A percentile compares a stretch with the other conserved stretches of the same genome.
phyloP scores from a whole-genome alignment of 108 stramenopile species.

The Parietichytrium sp. region DNA sequence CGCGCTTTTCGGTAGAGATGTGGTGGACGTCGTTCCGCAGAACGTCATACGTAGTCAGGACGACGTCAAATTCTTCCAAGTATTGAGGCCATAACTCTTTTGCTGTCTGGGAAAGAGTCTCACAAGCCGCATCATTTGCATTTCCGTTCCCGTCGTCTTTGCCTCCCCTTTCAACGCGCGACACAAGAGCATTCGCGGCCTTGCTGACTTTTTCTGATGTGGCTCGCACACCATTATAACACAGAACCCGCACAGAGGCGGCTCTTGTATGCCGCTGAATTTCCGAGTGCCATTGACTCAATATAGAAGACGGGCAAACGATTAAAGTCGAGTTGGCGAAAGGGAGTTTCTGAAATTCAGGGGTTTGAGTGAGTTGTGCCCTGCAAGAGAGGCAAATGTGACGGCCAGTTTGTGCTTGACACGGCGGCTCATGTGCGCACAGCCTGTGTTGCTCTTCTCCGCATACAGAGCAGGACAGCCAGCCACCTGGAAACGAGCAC shows the following conservation, averaged over 20 bases:
- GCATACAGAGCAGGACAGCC: not conserved
- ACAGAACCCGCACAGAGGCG: not conserved
- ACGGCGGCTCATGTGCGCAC: not conserved
- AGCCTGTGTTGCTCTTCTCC: not conserved
- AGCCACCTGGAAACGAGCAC: not conserved
- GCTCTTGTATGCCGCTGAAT: not conserved
- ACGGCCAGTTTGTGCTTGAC: not conserved
- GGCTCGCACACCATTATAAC: not conserved
- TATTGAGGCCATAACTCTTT: not conserved
- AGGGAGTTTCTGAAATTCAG: not conserved
- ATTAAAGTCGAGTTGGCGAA: not conserved
- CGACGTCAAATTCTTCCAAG: not conserved
- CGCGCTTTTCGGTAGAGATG: not conserved
- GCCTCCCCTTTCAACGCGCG: not conserved
- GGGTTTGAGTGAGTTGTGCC: not conserved
- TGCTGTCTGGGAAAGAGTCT: no score
- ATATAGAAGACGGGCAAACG: not conserved
- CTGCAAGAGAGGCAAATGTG: constrained; percentile 18
- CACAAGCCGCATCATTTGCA: not conserved
- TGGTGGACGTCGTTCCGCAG: constrained; percentile 3
- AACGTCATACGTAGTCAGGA: not conserved
- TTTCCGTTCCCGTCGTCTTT: no score
- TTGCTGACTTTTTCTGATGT: not conserved
- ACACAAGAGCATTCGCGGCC: not conserved
- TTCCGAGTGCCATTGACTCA: not conserved